Evolutionary conservation across 495 filamentous ascomycete species (phyloP).

Genomic region (Pyronema domesticum): DNA sequence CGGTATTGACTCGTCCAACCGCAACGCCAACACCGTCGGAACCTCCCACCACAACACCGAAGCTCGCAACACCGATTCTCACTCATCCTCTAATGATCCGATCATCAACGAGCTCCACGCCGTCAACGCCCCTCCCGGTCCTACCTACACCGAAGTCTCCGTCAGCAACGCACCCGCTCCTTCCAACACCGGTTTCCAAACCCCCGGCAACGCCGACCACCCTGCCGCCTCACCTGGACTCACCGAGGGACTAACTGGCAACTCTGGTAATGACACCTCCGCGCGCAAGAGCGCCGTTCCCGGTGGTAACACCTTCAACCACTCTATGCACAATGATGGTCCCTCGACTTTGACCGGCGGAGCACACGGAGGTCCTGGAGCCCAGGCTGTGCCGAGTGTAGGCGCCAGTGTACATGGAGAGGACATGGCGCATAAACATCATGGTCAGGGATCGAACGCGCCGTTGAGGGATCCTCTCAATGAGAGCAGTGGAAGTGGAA

Average conservation of each 20-base stretch:
- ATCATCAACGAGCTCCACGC: neutral
- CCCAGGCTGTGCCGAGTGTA: neutral
- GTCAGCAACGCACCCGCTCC: neutral
- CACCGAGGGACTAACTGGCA: neutral
- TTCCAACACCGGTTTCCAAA: neutral
- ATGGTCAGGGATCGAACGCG: neutral
- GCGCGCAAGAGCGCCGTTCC: neutral
- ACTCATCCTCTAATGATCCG: neutral
- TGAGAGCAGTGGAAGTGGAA: no score
- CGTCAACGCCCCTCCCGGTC: constrained; percentile 2
- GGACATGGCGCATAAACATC: neutral
- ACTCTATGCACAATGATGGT: no score
- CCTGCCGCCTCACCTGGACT: neutral
- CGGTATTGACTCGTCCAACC: neutral
- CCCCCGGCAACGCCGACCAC: neutral
- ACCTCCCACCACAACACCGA: neutral
- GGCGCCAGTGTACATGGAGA: neutral
- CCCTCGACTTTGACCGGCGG: neutral
- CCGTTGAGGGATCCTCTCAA: no score
- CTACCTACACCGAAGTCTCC: neutral
- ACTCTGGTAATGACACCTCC: neutral
- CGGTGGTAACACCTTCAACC: neutral
- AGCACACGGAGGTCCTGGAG: neutral
- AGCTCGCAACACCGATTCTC: neutral
- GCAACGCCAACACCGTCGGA: constrained; percentile 2